Conservation (phyloP, 371 early-diverging fungal genomes). For the Mortierella sp. region DNA sequence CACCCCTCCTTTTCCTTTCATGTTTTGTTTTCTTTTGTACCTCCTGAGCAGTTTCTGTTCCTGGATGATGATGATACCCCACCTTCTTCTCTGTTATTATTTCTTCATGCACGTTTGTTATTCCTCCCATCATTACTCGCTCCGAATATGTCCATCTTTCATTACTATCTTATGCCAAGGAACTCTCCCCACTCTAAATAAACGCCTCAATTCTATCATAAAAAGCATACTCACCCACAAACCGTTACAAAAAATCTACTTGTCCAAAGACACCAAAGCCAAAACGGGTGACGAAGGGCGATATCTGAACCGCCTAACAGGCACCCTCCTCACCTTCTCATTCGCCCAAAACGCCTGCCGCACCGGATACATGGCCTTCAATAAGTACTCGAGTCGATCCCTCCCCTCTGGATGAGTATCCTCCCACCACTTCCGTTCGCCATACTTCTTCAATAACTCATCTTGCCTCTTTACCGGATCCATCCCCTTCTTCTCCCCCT, state of each 20-base stretch:
- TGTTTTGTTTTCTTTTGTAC: background rate
- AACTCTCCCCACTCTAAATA: background rate
- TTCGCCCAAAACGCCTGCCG: background rate
- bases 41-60: background rate
- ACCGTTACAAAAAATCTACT: too few relatives aligned
- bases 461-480: background rate
- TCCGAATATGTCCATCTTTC: background rate
- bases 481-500: background rate
- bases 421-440: background rate
- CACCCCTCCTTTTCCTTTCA: background rate
- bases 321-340: background rate
- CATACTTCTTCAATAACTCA: background rate
- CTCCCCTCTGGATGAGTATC: background rate
- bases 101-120: background rate
- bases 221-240: background rate
- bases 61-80: conserved; percentile 7
- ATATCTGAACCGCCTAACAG: background rate
- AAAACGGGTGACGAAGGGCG: background rate
- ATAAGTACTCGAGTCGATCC: background rate
- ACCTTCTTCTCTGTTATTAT: background rate
- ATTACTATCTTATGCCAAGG: background rate
- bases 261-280: too few relatives aligned
- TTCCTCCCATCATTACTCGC: background rate
- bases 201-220: background rate
- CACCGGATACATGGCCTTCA: background rate